Evolutionary conservation across 2,329 filamentous ascomycete genomes (phyloP).

Genomic region (Monascus ruber): DNA sequence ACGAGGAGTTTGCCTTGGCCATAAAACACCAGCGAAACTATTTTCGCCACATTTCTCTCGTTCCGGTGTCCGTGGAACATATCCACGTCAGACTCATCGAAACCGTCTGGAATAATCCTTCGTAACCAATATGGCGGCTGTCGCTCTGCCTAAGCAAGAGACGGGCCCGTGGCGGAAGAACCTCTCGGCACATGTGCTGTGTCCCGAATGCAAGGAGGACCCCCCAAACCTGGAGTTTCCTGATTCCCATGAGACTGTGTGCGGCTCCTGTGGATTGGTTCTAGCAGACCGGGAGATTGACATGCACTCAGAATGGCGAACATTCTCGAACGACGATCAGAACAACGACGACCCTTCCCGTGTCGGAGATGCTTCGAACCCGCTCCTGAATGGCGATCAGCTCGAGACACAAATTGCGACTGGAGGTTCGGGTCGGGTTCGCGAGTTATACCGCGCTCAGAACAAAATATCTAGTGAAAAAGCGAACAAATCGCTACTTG

Average conservation of each 20-base stretch:
- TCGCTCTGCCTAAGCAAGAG: conserved; percentile 28
- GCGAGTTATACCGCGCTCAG: conserved; percentile 72
- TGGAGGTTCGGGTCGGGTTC: conserved; percentile 58
- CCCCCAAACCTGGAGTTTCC: conserved; percentile 93
- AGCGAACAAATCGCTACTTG: conserved; percentile 65
- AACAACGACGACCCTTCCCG: conserved; percentile 93
- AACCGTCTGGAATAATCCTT: no score
- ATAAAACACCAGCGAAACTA: conserved; percentile 9
- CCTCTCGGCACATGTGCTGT: conserved; percentile 73
- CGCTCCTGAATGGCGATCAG: conserved; percentile 79
- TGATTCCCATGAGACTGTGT: conserved; percentile 87
- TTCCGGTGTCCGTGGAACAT: conserved; percentile 1
- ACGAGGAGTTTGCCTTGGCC: no score
- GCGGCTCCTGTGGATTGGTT: conserved; percentile 81
- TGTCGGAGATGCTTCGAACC: conserved; percentile 89
- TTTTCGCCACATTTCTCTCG: conserved; percentile 9
- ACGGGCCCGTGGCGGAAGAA: conserved; percentile 61
- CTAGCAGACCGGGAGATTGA: conserved; percentile 87
- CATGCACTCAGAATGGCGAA: conserved; percentile 95
- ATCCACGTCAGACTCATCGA: background rate
- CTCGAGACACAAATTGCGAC: conserved; percentile 81
- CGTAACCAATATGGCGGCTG: conserved; percentile 22
- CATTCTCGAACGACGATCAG: conserved; percentile 96
- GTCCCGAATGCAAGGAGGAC: conserved; percentile 78
- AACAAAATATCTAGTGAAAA: conserved; percentile 74